A percentile compares a stretch with the other conserved stretches of the same genome.
Conservation (phyloP, 208 protist species). For the Trypanosoma avium region DNA sequence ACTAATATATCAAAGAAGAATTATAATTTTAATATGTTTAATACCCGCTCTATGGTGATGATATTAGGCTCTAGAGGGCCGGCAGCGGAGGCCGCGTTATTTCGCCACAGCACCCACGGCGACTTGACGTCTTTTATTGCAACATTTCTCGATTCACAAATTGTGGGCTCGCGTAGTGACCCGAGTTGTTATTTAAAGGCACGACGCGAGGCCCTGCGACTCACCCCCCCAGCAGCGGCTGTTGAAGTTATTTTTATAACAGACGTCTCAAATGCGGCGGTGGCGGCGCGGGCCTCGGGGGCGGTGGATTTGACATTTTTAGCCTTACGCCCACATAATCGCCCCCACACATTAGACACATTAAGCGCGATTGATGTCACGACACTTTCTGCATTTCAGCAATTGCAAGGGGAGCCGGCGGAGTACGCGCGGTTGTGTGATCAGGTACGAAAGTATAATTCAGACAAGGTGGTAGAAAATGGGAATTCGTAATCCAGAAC, state of each 20-base stretch:
- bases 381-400: conserved; percentile 42
- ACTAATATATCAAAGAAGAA: no score
- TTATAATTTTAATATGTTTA: no score
- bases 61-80: conserved; percentile 83
- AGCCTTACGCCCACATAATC: conserved; percentile 50
- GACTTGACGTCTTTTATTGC: conserved; percentile 65
- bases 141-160: conserved; percentile 81
- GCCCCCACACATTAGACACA: conserved; percentile 45
- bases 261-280: conserved; percentile 51
- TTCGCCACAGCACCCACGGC: conserved; percentile 59
- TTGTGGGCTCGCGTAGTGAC: conserved; percentile 63
- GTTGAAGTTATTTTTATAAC: conserved; percentile 66
- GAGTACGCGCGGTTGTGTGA: not conserved
- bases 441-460: not conserved
- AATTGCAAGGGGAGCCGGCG: conserved; percentile 33
- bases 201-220: no score
- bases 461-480: no score
- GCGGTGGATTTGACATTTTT: conserved; percentile 42
- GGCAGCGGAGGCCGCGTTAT: conserved; percentile 71
- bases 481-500: not conserved
- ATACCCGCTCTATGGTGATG: conserved; percentile 55
- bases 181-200: conserved; percentile 53
- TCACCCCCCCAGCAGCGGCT: no score
- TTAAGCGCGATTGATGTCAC: conserved; percentile 37
- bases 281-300: conserved; percentile 49